Conservation (phyloP, 2,329 filamentous ascomycete genomes). For the Phialophora chinensis region DNA sequence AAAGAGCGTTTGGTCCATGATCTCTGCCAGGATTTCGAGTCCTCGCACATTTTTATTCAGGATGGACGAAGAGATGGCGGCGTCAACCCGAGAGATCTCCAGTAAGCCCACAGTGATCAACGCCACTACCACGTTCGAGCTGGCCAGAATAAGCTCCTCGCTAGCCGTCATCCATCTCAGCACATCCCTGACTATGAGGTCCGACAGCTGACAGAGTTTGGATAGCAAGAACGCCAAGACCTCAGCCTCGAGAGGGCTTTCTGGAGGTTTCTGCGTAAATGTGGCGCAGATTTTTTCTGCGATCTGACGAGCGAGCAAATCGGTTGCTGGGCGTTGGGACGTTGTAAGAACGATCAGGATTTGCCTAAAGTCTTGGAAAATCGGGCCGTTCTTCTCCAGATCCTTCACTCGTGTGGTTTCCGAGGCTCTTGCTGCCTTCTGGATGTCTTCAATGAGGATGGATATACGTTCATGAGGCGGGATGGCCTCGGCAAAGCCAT, state of each 20-base stretch:
- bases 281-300: conserved; percentile 63
- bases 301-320: conserved; percentile 61
- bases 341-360: conserved; percentile 61
- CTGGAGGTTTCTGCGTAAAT: conserved; percentile 60
- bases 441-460: conserved; percentile 62
- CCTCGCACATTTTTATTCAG: conserved; percentile 72
- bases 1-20: conserved; percentile 79
- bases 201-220: conserved; percentile 63
- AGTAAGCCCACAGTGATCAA: conserved; percentile 66
- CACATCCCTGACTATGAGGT: conserved; percentile 52
- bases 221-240: conserved; percentile 66
- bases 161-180: conserved; percentile 57
- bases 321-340: conserved; percentile 55
- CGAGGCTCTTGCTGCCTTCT: conserved; percentile 61
- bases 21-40: conserved; percentile 77
- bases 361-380: conserved; percentile 65
- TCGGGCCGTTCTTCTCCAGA: conserved; percentile 59
- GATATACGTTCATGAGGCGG: conserved; percentile 61
- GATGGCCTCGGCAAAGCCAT: conserved; percentile 65
- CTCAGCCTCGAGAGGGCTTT: conserved; percentile 65
- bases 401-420: conserved; percentile 64
- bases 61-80: conserved; percentile 74
- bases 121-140: conserved; percentile 65
- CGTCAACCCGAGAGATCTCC: conserved; percentile 69
- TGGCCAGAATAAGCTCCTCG: conserved; percentile 67